These are phyloP conservation scores for Teratosphaeria gauchensis DNA, from an alignment of 2,329 filamentous ascomycete species.

Conservation along the genomic window DNA sequence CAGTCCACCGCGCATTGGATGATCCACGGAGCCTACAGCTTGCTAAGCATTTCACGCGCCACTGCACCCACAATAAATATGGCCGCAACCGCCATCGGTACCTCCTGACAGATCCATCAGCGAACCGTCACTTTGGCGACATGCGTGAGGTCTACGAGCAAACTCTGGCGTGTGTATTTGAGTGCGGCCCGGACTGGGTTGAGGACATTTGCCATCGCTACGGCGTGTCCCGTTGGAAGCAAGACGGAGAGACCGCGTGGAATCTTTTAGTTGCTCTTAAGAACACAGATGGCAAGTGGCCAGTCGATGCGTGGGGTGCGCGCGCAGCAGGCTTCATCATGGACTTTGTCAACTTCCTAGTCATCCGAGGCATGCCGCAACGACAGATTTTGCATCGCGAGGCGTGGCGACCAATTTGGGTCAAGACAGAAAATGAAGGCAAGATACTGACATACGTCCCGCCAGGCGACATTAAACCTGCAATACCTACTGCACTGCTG, in stretches of 20 bases:
- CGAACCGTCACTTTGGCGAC: constrained; percentile 27
- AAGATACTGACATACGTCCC: constrained; percentile 24
- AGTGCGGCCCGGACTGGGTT: constrained; percentile 32
- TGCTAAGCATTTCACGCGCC: constrained; percentile 26
- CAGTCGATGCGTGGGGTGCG: constrained; percentile 17
- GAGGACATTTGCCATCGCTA: constrained; percentile 25
- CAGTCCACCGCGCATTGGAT: constrained; percentile 5
- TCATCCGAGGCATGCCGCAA: constrained; percentile 24
- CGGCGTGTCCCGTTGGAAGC: constrained; percentile 23
- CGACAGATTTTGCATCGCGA: constrained; percentile 20
- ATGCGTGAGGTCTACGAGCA: constrained; percentile 34
- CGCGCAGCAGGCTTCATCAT: constrained; percentile 23
- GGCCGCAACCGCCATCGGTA: constrained; percentile 26
- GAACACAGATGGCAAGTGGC: constrained; percentile 26
- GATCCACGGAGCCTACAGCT: constrained; percentile 16
- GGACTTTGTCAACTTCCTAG: constrained; percentile 27
- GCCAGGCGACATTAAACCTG: constrained; percentile 13
- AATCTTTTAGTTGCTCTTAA: constrained; percentile 28
- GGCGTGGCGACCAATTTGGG: constrained; percentile 21
- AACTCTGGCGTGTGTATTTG: constrained; percentile 31
- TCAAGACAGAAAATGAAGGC: constrained; percentile 13
- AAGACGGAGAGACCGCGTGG: constrained; percentile 20
- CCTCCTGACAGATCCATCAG: constrained; percentile 17
- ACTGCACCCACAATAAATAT: constrained; percentile 21
- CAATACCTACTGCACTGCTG: constrained; percentile 20